Evolutionary conservation across 352 stramenopile genomes (phyloP).

Genomic region (Phytophthora tentaculata): DNA sequence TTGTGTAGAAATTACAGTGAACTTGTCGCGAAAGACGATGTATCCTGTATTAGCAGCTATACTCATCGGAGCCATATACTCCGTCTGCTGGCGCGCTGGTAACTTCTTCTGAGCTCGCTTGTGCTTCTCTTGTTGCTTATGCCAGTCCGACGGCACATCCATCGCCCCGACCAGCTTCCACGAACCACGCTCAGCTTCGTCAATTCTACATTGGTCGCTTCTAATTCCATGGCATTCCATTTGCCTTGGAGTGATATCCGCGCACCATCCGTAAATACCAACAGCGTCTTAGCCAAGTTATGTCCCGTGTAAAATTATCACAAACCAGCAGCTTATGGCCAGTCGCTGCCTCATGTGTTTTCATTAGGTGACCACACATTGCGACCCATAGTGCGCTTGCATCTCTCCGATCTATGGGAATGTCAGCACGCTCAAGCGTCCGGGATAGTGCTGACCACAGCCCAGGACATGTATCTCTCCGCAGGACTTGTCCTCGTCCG

Average conservation of each 20-base stretch:
- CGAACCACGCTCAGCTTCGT: neutral
- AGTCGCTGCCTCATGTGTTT: neutral
- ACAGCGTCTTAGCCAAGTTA: constrained; percentile 3
- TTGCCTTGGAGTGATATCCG: neutral
- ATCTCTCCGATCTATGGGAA: constrained; percentile 3
- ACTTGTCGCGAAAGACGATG: too few relatives aligned
- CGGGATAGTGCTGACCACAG: neutral
- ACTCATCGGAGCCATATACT: too few relatives aligned
- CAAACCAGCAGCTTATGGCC: constrained; percentile 5
- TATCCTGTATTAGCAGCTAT: too few relatives aligned
- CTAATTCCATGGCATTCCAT: neutral
- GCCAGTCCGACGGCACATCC: neutral
- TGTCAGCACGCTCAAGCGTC: neutral
- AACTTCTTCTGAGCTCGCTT: neutral
- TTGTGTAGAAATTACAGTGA: too few relatives aligned
- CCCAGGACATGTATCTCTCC: neutral
- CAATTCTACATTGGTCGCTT: neutral
- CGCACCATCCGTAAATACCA: constrained; percentile 10
- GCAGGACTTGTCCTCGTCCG: neutral
- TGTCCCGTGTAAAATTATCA: constrained; percentile 17
- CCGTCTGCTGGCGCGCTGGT: too few relatives aligned
- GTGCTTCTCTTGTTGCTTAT: neutral
- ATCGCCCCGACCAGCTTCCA: neutral
- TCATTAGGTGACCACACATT: constrained; percentile 6
- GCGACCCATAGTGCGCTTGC: constrained; percentile 2